A percentile compares a stretch with the other conserved stretches of the same genome.
phyloP scores from a whole-genome alignment of 2,329 filamentous ascomycete genomes.

The Neonectria hederae region DNA sequence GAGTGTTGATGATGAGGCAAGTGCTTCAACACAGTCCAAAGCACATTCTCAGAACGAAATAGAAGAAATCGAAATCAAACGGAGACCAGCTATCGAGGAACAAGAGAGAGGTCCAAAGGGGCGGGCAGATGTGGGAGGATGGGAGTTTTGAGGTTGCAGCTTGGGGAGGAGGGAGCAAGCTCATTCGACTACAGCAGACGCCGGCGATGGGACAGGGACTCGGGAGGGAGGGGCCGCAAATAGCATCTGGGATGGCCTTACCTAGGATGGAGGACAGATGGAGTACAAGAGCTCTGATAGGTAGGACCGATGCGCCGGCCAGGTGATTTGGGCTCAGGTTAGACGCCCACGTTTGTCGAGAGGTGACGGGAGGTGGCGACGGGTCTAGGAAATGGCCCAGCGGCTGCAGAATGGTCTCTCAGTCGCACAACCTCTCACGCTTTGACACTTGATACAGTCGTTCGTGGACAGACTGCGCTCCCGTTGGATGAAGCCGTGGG shows the following conservation, averaged over 20 bases:
- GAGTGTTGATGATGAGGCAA: not conserved
- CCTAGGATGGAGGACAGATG: conserved; percentile 35
- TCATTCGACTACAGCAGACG: conserved; percentile 51
- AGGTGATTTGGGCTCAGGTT: conserved; percentile 37
- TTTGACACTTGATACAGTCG: not conserved
- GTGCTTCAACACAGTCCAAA: conserved; percentile 43
- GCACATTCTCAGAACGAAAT: conserved; percentile 36
- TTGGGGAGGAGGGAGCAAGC: conserved; percentile 40
- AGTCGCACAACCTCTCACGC: conserved; percentile 11
- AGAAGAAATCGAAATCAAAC: conserved; percentile 50
- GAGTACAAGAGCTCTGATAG: conserved; percentile 41
- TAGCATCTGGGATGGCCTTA: conserved; percentile 42
- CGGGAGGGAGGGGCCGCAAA: conserved; percentile 39
- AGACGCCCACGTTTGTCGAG: conserved; percentile 40
- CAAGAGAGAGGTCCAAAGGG: conserved; percentile 49
- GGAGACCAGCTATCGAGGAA: conserved; percentile 65
- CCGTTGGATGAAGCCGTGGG: not conserved
- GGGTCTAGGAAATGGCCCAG: conserved; percentile 26
- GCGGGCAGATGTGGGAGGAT: conserved; percentile 52
- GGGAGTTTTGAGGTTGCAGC: conserved; percentile 61
- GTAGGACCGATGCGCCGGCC: conserved; percentile 36
- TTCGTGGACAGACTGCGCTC: not conserved
- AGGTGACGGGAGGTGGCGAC: conserved; percentile 19
- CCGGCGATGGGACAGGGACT: conserved; percentile 44
- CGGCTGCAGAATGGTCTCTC: conserved; percentile 25